Percentiles rank a stretch among this genome's conserved stretches.
These are phyloP conservation scores for Carpinus fangiana DNA, from an alignment of 306 rosid species.

Conservation along the genomic window DNA sequence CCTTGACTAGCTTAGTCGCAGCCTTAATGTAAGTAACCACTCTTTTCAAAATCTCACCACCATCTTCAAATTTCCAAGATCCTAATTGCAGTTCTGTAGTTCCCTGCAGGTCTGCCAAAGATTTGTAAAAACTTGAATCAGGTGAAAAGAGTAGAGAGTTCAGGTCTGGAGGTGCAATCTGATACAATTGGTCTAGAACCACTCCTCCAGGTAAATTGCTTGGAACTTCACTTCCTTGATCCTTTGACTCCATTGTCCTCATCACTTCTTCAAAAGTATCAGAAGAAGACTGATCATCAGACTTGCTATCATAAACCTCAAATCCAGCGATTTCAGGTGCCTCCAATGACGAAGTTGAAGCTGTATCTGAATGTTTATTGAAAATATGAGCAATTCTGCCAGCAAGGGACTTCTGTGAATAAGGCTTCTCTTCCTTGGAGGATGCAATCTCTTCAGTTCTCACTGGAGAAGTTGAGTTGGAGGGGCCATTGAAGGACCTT, in stretches of 20 bases:
- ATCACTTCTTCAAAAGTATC: constrained; percentile 66
- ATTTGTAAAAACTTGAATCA: constrained; percentile 55
- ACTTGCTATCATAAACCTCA: constrained; percentile 44
- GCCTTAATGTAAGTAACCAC: constrained; percentile 71
- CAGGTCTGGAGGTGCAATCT: constrained; percentile 61
- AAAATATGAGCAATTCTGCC: constrained; percentile 75
- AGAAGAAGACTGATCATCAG: constrained; percentile 57
- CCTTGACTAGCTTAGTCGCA: constrained; percentile 70
- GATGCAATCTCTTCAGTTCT: constrained; percentile 50
- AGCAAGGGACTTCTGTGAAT: constrained; percentile 63
- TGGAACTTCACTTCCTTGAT: constrained; percentile 67
- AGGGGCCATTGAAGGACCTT: constrained; percentile 36
- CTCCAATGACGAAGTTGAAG: constrained; percentile 47
- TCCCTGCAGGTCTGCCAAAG: constrained; percentile 65
- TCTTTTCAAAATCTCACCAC: constrained; percentile 53
- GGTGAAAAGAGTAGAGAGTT: constrained; percentile 65
- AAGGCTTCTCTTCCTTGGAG: constrained; percentile 57
- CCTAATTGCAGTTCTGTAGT: constrained; percentile 63
- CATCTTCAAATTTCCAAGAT: constrained; percentile 72
- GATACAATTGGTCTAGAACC: constrained; percentile 72
- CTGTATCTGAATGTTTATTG: constrained; percentile 49
- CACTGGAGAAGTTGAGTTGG: constrained; percentile 58
- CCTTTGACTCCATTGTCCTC: constrained; percentile 54
- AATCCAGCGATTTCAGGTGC: constrained; percentile 41
- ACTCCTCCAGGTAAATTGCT: constrained; percentile 82